A percentile compares a stretch with the other conserved stretches of the same genome.
Conservation (phyloP, 2,329 filamentous ascomycete genomes). For the Exophiala dermatitidis region DNA sequence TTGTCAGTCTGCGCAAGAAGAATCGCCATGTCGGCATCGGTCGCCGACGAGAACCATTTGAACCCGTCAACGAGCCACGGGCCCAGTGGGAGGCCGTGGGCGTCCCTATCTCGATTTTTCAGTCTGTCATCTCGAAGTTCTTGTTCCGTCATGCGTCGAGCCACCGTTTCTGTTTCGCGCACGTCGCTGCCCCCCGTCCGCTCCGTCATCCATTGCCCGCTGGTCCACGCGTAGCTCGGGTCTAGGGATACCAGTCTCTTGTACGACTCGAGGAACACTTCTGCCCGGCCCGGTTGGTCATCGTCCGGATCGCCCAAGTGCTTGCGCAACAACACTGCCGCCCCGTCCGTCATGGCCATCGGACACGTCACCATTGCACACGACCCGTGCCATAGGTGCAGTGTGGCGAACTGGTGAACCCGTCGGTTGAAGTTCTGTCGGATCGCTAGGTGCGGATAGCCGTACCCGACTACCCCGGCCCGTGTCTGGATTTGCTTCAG, state of each 20-base stretch:
- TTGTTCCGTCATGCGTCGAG: slow-evolving; percentile 16
- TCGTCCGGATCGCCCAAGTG: slow-evolving; percentile 12
- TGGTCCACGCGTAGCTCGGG: slow-evolving; percentile 31
- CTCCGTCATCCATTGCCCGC: slow-evolving; percentile 38
- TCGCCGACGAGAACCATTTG: slow-evolving; percentile 65
- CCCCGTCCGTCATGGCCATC: slow-evolving; percentile 51
- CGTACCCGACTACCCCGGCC: slow-evolving; percentile 54
- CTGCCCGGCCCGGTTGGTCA: slow-evolving; percentile 15
- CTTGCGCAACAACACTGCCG: slow-evolving; percentile 30
- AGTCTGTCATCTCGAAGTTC: slow-evolving; percentile 14
- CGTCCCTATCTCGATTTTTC: slow-evolving; percentile 27
- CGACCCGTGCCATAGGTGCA: slow-evolving; percentile 54
- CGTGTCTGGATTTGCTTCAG: slow-evolving; percentile 50
- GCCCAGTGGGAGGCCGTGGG: slow-evolving; percentile 40
- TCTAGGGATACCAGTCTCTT: slow-evolving; percentile 29
- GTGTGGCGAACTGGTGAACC: slow-evolving; percentile 51
- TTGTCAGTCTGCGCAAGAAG: slow-evolving; percentile 55
- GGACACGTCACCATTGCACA: slow-evolving; percentile 58
- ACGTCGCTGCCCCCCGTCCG: slow-evolving; percentile 34
- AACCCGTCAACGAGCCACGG: slow-evolving; percentile 54
- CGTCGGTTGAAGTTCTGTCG: slow-evolving; percentile 42
- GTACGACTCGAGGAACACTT: slow-evolving; percentile 28
- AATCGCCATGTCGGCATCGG: slow-evolving; percentile 57
- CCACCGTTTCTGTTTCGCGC: slow-evolving; percentile 32
- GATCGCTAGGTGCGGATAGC: slow-evolving; percentile 39